phyloP scores from a whole-genome alignment of 148 eudicot species.

The Vaccinium myrtillus region DNA sequence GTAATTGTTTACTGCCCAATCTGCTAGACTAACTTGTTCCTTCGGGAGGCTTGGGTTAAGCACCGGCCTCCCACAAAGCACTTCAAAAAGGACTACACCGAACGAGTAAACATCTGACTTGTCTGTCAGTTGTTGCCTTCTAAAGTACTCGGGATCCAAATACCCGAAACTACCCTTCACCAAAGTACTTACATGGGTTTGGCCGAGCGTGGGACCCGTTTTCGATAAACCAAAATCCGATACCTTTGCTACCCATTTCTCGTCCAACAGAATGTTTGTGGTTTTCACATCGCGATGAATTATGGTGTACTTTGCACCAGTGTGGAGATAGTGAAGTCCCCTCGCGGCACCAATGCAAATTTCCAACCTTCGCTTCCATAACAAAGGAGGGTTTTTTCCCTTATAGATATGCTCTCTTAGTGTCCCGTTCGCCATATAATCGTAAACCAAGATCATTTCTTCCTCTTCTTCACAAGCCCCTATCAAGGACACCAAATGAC shows the following conservation, averaged over 20 bases:
- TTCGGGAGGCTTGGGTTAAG: slow-evolving; percentile 17
- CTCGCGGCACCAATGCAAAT: slow-evolving; percentile 44
- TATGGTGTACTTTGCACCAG: slow-evolving; percentile 4
- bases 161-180: slow-evolving; percentile 10
- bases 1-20: slow-evolving; percentile 4
- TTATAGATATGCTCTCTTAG: slow-evolving; percentile 39
- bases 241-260: slow-evolving; percentile 31
- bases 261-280: slow-evolving; percentile 9
- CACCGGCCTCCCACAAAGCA: slow-evolving; percentile 36
- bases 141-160: slow-evolving; percentile 13
- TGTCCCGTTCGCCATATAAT: slow-evolving; percentile 46
- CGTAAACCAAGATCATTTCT: slow-evolving; percentile 47
- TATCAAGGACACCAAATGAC: slow-evolving; percentile 39
- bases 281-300: slow-evolving; percentile 12
- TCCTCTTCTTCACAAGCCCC: slow-evolving; percentile 42
- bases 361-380: slow-evolving; percentile 36
- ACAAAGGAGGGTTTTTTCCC: slow-evolving; percentile 13
- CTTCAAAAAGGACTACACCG: slow-evolving; percentile 40
- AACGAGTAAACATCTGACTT: slow-evolving; percentile 15
- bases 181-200: slow-evolving; percentile 41
- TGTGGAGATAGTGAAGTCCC: slow-evolving; percentile 32
- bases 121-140: slow-evolving; percentile 12
- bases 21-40: slow-evolving; percentile 16
- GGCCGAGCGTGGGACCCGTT: slow-evolving; percentile 25
- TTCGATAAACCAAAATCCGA: slow-evolving; percentile 45